phyloP scores from a whole-genome alignment of 2,329 filamentous ascomycete genomes.

The Paecilomyces sp. region DNA sequence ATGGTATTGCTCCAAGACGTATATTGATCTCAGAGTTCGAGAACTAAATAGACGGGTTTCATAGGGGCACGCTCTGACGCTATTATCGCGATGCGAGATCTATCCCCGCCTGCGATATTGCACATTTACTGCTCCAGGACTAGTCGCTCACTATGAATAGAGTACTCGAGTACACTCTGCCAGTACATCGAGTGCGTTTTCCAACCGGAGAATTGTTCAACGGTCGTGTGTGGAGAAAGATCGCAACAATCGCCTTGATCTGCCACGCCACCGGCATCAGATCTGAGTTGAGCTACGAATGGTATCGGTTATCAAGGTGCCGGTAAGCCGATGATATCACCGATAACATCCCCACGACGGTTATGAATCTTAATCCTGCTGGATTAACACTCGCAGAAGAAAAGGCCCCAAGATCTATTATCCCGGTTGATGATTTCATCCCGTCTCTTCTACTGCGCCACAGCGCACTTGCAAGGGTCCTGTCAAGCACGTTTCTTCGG shows the following conservation, averaged over 20 bases:
- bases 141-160: too few relatives aligned
- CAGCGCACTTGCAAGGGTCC: not conserved
- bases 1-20: too few relatives aligned
- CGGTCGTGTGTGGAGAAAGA: not conserved
- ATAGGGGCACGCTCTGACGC: too few relatives aligned
- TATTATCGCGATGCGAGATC: too few relatives aligned
- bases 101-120: too few relatives aligned
- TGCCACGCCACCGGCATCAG: not conserved
- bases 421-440: not conserved
- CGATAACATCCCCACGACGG: not conserved
- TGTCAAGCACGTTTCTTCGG: not conserved
- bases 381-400: not conserved
- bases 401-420: not conserved
- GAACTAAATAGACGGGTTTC: too few relatives aligned
- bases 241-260: not conserved
- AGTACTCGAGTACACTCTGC: not conserved
- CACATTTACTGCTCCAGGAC: too few relatives aligned
- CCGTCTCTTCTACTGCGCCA: not conserved
- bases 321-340: not conserved
- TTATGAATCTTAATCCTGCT: not conserved
- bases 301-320: not conserved
- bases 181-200: not conserved
- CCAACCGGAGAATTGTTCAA: not conserved
- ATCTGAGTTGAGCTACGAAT: not conserved
- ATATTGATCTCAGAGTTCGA: too few relatives aligned